Base-by-base conservation (phyloP, 257 asterid genomes). In the Sherardia arvensis region DNA sequence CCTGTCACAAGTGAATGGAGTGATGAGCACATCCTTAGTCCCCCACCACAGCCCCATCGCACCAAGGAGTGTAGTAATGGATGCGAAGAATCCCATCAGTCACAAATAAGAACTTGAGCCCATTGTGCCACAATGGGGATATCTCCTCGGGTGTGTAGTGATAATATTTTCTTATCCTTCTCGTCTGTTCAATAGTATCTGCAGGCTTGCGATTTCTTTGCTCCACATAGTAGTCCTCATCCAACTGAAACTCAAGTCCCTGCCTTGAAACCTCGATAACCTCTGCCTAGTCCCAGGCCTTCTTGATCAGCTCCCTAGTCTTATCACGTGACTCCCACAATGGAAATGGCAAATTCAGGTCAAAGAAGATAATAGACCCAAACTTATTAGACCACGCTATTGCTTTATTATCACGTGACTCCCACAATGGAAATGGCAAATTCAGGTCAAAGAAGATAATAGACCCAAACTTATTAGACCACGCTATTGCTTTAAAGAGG, bases 1-100 rank as follows among this genome's bases (percentile, higher is more conserved):
- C 73, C 99, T 79, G 68, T 92, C 99, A 71, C 99, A 92, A 11
- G 99, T 92, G 66, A 80, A 92, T 0, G 96, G 99, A 0, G 99
- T 92, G 68, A 92, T 92, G 47, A 92, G 94, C 59, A 92, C 99
- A 38, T 92, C 99, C 71, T 92, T 97, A 0, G 96, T 92, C 12
- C 99, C n/a, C 97, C 17, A 81, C 73, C 27, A 81, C 97, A 30
- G 79, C 94, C 27, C 99, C 99, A 33, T 89, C 97, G 64, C 84
- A 89, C 15, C 73, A 65, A 17, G 95, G 95, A 5, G 96, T 11
- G 64, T 90, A 93, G 59, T 93, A 90, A 62, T 90, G 99, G 25
- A 93, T 25, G 47, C 94, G 66, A 34, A 87, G 80, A 0, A 97
- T 89, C 25, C 99, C 99, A 57, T 93, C 97, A 1, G 96, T 90